Conservation (phyloP, 768 basidiomycete species). For the Podaxis pistillaris region DNA sequence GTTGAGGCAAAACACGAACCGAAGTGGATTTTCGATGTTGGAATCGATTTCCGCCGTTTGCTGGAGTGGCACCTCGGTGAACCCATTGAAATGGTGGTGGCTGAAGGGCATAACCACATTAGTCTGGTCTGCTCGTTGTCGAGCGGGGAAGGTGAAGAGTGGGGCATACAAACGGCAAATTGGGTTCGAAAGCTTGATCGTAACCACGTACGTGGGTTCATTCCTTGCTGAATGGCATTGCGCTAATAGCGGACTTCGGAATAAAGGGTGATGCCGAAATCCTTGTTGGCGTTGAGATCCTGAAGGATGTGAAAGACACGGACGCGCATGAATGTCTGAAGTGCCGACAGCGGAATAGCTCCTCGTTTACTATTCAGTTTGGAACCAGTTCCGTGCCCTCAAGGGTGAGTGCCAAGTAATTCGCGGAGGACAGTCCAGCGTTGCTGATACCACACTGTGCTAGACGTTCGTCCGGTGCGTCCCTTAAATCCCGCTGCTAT, state of each 20-base stretch:
- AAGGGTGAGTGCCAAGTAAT: neutral
- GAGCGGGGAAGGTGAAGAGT: conserved; percentile 60
- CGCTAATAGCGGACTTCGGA: neutral
- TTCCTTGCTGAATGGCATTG: neutral
- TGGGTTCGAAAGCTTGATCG: conserved; percentile 29
- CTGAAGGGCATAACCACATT: conserved; percentile 61
- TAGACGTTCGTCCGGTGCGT: conserved; percentile 7
- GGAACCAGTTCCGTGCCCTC: neutral
- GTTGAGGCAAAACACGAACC: conserved; percentile 57
- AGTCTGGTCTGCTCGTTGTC: conserved; percentile 49
- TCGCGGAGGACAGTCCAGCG: neutral
- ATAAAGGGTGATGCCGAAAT: neutral
- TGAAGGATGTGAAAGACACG: neutral
- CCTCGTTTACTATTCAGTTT: neutral
- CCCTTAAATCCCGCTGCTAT: neutral
- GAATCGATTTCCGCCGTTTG: conserved; percentile 35
- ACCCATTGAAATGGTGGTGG: conserved; percentile 35
- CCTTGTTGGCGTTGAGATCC: neutral
- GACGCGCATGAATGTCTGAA: neutral
- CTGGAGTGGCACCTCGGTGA: conserved; percentile 35
- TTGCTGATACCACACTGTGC: neutral
- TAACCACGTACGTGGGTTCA: neutral
- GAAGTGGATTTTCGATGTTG: conserved; percentile 34
- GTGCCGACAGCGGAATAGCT: neutral
- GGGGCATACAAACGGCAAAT: conserved; percentile 48